These are phyloP conservation scores for Vachellia pachyceras DNA, from an alignment of 306 rosid genomes.

Conservation along the genomic window DNA sequence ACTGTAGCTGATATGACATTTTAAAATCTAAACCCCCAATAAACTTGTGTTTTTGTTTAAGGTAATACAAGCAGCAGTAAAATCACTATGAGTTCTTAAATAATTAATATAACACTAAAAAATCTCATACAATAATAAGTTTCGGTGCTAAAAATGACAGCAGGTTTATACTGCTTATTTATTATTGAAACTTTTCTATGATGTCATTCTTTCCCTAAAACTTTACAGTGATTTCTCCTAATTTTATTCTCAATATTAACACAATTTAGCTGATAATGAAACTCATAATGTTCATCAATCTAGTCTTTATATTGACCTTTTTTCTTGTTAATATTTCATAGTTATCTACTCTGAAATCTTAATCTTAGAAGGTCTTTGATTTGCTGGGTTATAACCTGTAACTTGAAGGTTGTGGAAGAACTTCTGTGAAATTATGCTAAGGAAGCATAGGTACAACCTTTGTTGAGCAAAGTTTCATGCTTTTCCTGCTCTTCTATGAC, in stretches of 20 bases:
- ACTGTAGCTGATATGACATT: slow-evolving; percentile 1
- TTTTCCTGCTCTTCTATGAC: slow-evolving; percentile 59
- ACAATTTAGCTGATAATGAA: background rate
- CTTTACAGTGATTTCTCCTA: no score
- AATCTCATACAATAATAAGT: no score
- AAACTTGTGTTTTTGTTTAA: background rate
- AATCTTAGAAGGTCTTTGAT: background rate
- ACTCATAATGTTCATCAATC: background rate
- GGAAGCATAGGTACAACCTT: slow-evolving; percentile 57
- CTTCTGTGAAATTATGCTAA: slow-evolving; percentile 46
- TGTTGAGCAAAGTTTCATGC: slow-evolving; percentile 48
- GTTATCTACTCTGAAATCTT: background rate
- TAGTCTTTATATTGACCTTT: background rate
- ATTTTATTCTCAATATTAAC: background rate
- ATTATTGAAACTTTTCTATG: no score
- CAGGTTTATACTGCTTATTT: no score
- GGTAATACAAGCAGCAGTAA: background rate
- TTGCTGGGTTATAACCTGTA: no score
- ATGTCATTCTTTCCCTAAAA: no score
- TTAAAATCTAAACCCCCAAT: background rate
- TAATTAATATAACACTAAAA: no score
- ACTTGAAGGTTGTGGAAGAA: slow-evolving; percentile 27
- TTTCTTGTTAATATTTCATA: background rate
- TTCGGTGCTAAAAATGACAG: no score
- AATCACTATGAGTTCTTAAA: no score